Evolutionary conservation across 495 filamentous ascomycete species (phyloP).

Genomic region (Aspergillus olivimuriae): DNA sequence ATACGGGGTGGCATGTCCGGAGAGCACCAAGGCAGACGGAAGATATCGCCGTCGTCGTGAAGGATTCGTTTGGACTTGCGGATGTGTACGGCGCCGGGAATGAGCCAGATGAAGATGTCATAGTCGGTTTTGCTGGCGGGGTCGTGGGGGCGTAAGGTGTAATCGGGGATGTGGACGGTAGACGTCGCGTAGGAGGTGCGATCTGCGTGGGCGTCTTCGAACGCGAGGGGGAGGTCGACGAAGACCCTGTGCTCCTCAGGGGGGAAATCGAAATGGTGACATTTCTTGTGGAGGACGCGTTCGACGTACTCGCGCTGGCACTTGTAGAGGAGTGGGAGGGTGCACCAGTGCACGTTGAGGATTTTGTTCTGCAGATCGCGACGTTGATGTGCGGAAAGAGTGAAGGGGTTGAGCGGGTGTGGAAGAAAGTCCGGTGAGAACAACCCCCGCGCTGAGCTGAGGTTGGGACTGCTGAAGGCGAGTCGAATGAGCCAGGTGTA

Average conservation of each 20-base stretch:
- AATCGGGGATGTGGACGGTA: no score
- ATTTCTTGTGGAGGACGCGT: constrained; percentile 25
- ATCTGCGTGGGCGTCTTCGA: constrained; percentile 12
- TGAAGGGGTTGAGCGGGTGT: constrained; percentile 27
- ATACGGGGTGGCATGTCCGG: constrained; percentile 21
- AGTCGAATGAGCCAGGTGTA: constrained; percentile 42
- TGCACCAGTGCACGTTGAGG: constrained; percentile 41
- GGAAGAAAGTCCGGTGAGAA: constrained; percentile 36
- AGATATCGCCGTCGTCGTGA: constrained; percentile 24
- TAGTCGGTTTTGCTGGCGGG: constrained; percentile 8
- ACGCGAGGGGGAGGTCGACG: constrained; percentile 16
- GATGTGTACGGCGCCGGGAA: constrained; percentile 31
- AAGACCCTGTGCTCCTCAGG: constrained; percentile 14
- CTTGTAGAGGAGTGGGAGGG: constrained; percentile 32
- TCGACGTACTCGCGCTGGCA: constrained; percentile 36
- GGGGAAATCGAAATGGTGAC: constrained; percentile 17
- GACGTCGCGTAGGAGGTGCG: neutral
- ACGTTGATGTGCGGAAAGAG: constrained; percentile 17
- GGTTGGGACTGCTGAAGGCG: constrained; percentile 33
- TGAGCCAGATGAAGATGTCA: constrained; percentile 32
- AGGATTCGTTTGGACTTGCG: constrained; percentile 16
- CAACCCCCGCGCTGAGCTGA: constrained; percentile 22
- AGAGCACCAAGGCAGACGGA: constrained; percentile 25
- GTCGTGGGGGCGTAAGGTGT: no score
- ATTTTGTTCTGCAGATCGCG: constrained; percentile 26